A percentile compares a stretch with the other conserved stretches of the same genome.
Evolutionary conservation across 2,329 filamentous ascomycete genomes (phyloP).

Genomic region (Sarocladiaceae sp.): DNA sequence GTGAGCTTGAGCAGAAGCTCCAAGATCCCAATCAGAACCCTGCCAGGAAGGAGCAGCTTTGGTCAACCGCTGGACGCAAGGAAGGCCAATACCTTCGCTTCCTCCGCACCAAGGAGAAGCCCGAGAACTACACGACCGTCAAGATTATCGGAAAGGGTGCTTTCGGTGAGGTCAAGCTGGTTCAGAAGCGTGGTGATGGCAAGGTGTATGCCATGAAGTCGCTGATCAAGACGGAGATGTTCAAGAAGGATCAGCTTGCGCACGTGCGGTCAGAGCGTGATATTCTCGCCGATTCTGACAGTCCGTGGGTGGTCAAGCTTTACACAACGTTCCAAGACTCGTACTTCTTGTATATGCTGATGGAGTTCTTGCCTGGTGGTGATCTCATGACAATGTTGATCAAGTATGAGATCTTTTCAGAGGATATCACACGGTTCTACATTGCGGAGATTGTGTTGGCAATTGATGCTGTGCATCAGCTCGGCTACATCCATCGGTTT

Average conservation of each 20-base stretch:
- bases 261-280: slow-evolving; percentile 97
- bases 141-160: slow-evolving; percentile 99
- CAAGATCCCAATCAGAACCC: slow-evolving; percentile 71
- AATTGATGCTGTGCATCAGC: slow-evolving; percentile 97
- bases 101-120: slow-evolving; percentile 86
- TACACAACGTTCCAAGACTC: slow-evolving; percentile 97
- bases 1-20: slow-evolving; percentile 84
- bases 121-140: slow-evolving; percentile 90
- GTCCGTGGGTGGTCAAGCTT: slow-evolving; percentile 97
- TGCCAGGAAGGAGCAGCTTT: slow-evolving; percentile 76
- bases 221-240: slow-evolving; percentile 98
- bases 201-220: slow-evolving; percentile 99
- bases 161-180: slow-evolving; percentile 96
- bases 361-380: slow-evolving; percentile 98
- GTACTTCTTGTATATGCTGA: slow-evolving; percentile 96
- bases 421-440: slow-evolving; percentile 98
- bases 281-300: slow-evolving; percentile 97
- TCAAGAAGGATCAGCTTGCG: slow-evolving; percentile 96
- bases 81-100: slow-evolving; percentile 93
- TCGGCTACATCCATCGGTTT: slow-evolving; percentile 97
- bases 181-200: slow-evolving; percentile 92
- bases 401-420: slow-evolving; percentile 99
- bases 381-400: slow-evolving; percentile 99
- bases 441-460: slow-evolving; percentile 97
- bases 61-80: slow-evolving; percentile 77